Percentiles rank a stretch among this genome's conserved stretches.
Evolutionary conservation across 768 basidiomycete genomes (phyloP).

Genomic region (Mycena metata): DNA sequence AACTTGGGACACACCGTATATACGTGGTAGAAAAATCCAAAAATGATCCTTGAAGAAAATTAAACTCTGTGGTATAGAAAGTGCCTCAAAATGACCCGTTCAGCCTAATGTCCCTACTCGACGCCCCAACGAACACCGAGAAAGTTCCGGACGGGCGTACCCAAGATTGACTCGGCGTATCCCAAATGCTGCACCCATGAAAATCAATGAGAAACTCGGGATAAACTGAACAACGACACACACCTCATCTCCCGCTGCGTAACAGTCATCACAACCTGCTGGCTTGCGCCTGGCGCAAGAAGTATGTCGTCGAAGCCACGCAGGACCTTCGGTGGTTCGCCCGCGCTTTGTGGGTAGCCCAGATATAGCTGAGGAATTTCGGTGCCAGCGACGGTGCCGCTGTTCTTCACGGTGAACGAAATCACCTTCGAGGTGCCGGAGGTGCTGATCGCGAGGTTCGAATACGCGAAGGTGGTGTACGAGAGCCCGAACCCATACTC

Average conservation of each 20-base stretch:
- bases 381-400: constrained; percentile 61
- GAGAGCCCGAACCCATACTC: constrained; percentile 82
- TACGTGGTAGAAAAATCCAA: too few relatives aligned
- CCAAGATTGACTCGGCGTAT: constrained; percentile 65
- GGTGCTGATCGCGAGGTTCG: constrained; percentile 57
- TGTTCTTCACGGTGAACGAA: constrained; percentile 63
- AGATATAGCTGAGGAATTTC: constrained; percentile 71
- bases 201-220: not conserved
- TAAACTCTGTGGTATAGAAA: too few relatives aligned
- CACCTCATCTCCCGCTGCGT: constrained; percentile 62
- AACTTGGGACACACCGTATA: too few relatives aligned
- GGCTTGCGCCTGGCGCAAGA: constrained; percentile 53
- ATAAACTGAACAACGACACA: constrained; percentile 15
- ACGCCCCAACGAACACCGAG: constrained; percentile 66
- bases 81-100: constrained; percentile 49
- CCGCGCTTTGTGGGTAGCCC: constrained; percentile 60
- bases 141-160: constrained; percentile 65
- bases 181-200: constrained; percentile 58
- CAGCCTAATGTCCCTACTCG: constrained; percentile 62
- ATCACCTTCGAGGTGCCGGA: constrained; percentile 51
- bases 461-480: constrained; percentile 81
- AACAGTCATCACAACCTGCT: constrained; percentile 54
- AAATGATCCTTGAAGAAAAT: too few relatives aligned
- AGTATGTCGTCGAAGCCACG: constrained; percentile 65
- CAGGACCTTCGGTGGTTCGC: constrained; percentile 64